These are phyloP conservation scores for Saccharomycopsis hybrid DNA, from an alignment of 1,139 yeast species.

Conservation along the genomic window DNA sequence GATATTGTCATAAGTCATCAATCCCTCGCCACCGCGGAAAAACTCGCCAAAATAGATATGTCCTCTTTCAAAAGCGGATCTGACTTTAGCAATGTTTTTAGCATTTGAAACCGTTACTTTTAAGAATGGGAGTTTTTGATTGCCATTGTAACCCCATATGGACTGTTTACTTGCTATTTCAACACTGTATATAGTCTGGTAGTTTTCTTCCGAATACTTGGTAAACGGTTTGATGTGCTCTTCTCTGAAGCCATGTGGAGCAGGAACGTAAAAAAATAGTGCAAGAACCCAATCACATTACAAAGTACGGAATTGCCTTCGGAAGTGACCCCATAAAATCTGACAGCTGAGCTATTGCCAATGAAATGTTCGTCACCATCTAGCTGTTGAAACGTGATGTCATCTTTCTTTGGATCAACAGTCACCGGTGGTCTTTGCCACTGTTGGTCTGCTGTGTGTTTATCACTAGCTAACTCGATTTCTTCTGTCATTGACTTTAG, in stretches of 20 bases:
- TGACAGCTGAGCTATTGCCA: slow-evolving; percentile 55
- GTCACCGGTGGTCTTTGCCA: slow-evolving; percentile 49
- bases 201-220: slow-evolving; percentile 43
- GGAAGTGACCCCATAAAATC: slow-evolving; percentile 88
- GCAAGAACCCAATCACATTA: slow-evolving; percentile 81
- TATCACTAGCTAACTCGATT: slow-evolving; percentile 26
- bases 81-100: slow-evolving; percentile 53
- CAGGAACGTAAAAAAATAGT: slow-evolving; percentile 90
- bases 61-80: slow-evolving; percentile 82
- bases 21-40: slow-evolving; percentile 46
- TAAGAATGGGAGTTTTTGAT: slow-evolving; percentile 70
- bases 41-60: slow-evolving; percentile 58
- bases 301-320: slow-evolving; percentile 86
- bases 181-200: slow-evolving; percentile 53
- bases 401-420: slow-evolving; percentile 42
- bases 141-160: slow-evolving; percentile 90
- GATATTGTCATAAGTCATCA: slow-evolving; percentile 82
- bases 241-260: slow-evolving; percentile 68
- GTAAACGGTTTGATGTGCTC: slow-evolving; percentile 46
- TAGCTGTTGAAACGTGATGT: slow-evolving; percentile 79
- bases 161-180: slow-evolving; percentile 72
- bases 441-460: slow-evolving; percentile 26
- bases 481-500: slow-evolving; percentile 50
- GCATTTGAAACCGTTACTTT: slow-evolving; percentile 66
- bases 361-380: slow-evolving; percentile 83